Evolutionary conservation across 257 asterid genomes (phyloP), one percentile per base, ranked within the genome.

Genomic region (Solanum infundibuliforme): DNA sequence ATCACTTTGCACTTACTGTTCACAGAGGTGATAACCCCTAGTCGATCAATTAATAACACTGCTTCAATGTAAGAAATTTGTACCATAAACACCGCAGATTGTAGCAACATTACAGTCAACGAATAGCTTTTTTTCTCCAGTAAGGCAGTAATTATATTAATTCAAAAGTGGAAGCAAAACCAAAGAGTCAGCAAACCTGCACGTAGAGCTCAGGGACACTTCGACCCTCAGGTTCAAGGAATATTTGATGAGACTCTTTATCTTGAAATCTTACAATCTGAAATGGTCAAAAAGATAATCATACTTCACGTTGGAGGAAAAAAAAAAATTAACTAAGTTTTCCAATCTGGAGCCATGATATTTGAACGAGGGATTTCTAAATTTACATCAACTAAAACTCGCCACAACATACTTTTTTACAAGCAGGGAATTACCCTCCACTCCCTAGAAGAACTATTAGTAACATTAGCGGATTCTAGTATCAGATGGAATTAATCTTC

Each of bases 201-300:
- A 97, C 98, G 82, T 97, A 95, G 92, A 97, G 98, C 88, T 97
- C 99, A 88, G 99, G 99, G 85, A 97, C 98, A 87, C 88, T 93
- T 65, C 98, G 95, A 69, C 98, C 99, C 91, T 97, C 98, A 23
- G 99, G 99, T 91, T 97, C 99, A 83, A 97, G 97, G 92, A 97
- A 97, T 91, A 97, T 95, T 92, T 97, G 98, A 94, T 97, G 99
- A 0, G 99, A 97, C 90, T 97, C 99, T 90, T 95, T 97, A 87
- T 97, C 99, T 89, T 95, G 92, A 89, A 97, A 97, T 88, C 99
- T 91, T 48, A 97, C 99, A 91, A 97, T 93, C 99, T 97, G 92
- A 71, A 94, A 68, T 39, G 79, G 84, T 87, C 46, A 87, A 91
- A 71, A 62, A 43, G 52, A 87, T 46, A 83, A 90, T 89, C 66